Conservation (phyloP, 345 rosid species). For the Eucalyptus grandis region DNA sequence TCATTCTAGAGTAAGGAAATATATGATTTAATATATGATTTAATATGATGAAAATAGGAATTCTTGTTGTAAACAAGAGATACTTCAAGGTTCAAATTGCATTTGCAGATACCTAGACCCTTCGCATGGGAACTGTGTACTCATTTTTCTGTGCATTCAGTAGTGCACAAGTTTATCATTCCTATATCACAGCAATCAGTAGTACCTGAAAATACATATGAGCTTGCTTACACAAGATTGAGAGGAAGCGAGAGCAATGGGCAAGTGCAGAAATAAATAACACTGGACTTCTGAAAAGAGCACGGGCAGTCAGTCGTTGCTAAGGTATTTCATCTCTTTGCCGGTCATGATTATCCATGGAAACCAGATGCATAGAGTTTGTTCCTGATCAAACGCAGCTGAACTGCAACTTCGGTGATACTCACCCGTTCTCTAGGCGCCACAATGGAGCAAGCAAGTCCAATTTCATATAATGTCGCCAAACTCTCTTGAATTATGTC, state of each 20-base stretch:
- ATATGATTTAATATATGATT: neutral
- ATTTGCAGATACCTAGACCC: neutral
- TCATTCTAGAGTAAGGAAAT: neutral
- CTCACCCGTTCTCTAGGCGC: neutral
- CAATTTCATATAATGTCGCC: neutral
- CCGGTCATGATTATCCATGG: neutral
- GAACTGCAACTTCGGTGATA: neutral
- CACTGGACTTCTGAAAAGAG: neutral
- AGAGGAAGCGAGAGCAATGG: neutral
- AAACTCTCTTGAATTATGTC: neutral
- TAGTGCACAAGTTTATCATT: neutral
- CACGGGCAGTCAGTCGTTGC: neutral
- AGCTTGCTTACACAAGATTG: neutral
- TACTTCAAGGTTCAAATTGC: neutral
- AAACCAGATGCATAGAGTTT: neutral
- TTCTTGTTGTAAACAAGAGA: neutral
- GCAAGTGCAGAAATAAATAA: neutral
- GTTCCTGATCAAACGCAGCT: neutral
- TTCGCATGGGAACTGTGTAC: neutral
- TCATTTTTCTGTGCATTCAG: neutral
- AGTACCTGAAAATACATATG: neutral
- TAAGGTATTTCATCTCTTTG: neutral
- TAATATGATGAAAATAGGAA: neutral
- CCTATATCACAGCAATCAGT: neutral
- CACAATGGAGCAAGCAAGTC: constrained; percentile 1